Base-by-base conservation (phyloP, 208 protist genomes). In the Naegleria fowleri region DNA sequence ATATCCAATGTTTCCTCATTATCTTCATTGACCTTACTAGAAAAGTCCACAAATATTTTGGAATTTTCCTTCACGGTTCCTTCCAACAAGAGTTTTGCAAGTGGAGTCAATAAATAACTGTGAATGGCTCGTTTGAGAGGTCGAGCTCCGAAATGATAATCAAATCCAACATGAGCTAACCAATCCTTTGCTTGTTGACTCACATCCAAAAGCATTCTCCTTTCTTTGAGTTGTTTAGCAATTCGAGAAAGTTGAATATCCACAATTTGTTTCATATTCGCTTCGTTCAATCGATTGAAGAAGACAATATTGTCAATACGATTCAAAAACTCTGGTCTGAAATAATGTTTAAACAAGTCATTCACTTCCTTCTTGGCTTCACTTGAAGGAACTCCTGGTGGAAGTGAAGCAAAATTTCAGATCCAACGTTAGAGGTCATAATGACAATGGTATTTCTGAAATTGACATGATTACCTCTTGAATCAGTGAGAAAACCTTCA, bases 291-390 rank as follows among this genome's bases (percentile, higher is more conserved):
- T 43, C 95, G 96, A 92, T 96, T 97, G 94, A 99, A 99, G 84
- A 99, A 94, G 25, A 99, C 92, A 41, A 99, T 98, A 90, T 99
- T 98, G 93, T 99, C 98, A 2, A 99, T 92, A 40, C 98, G 96
- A 95, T 99, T 99, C 67, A 99, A 95, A 91, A 99, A 99, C 94
- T 99, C 98, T 11, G 98, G 98, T 6, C 95, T 91, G 94, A 99
- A 99, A 83, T 96, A 94, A 91, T 95, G 92, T 25, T 94, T 93
- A 33, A 99, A 95, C 86, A 95, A 93, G 36, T 92, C 90, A 94
- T 99, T 97, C 38, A 99, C 98, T 51, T 94, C 38, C 22, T 90
- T 16, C 13, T 90, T 48, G 16, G 55, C 88, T 13, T n/a, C 7
- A 3, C 25, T 22, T 11, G 52, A 39, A 38, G 38, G 29, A 48